phyloP scores from a whole-genome alignment of 208 protist species.

The Acanthamoeba triangularis region DNA sequence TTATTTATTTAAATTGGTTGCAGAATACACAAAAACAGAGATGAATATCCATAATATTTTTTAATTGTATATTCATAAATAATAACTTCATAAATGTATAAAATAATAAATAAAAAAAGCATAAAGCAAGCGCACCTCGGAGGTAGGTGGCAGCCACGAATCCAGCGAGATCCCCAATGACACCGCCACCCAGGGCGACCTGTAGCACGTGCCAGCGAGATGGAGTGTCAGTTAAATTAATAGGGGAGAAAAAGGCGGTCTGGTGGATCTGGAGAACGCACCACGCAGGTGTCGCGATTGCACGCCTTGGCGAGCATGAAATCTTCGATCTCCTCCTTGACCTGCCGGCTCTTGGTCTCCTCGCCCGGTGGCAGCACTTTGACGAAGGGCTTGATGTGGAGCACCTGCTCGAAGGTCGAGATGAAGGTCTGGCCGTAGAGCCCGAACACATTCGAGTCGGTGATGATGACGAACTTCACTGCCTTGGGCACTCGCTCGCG shows the following conservation, averaged over 20 bases:
- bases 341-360: constrained; percentile 82
- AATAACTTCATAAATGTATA: not conserved
- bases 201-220: not conserved
- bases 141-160: constrained; percentile 93
- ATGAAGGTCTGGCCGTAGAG: constrained; percentile 74
- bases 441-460: constrained; percentile 78
- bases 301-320: constrained; percentile 83
- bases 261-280: constrained; percentile 54
- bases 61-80: no score
- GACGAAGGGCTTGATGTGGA: constrained; percentile 76
- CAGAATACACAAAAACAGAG: not conserved
- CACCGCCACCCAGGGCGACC: constrained; percentile 91
- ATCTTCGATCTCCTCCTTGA: constrained; percentile 89
- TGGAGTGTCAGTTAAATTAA: not conserved
- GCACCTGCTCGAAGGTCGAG: constrained; percentile 72
- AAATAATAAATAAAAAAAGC: not conserved
- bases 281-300: constrained; percentile 85
- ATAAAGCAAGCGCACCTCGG: constrained; percentile 81
- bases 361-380: constrained; percentile 83
- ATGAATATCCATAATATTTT: no score
- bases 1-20: not conserved
- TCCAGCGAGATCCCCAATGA: constrained; percentile 92
- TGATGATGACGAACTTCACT: constrained; percentile 81
- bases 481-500: constrained; percentile 78
- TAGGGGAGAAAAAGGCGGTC: not conserved